Percentiles rank a stretch among this genome's conserved stretches.
Conservation (phyloP, 192 early-diverging fungal genomes). For the Coemansia sp. region DNA sequence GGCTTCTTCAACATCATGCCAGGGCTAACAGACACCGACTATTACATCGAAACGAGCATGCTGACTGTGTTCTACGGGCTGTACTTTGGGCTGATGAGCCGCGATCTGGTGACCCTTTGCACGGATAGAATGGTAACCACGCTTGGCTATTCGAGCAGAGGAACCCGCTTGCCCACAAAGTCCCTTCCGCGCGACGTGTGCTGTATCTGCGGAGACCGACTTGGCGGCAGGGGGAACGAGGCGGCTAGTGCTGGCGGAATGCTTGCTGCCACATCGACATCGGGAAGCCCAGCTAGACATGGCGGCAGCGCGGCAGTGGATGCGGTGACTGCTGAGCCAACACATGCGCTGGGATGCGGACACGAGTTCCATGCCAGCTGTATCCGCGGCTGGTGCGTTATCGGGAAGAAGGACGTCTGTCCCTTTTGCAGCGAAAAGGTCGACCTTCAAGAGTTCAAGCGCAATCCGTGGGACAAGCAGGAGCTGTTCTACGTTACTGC, state of each 20-base stretch:
- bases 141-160: conserved; percentile 35
- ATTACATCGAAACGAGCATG: conserved; percentile 26
- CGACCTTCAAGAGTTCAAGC: conserved; percentile 42
- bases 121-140: conserved; percentile 51
- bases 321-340: conserved; percentile 22
- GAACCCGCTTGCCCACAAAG: conserved; percentile 32
- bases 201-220: conserved; percentile 43
- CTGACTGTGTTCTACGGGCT: conserved; percentile 46
- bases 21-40: conserved; percentile 40
- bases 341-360: conserved; percentile 36
- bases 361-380: conserved; percentile 56
- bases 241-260: not conserved
- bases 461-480: conserved; percentile 55
- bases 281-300: not conserved
- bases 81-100: conserved; percentile 52
- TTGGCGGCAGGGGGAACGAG: conserved; percentile 2
- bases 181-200: conserved; percentile 34
- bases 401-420: conserved; percentile 55
- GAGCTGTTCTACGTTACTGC: conserved; percentile 52
- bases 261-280: conserved; percentile 3
- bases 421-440: conserved; percentile 57
- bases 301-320: not conserved
- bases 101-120: conserved; percentile 50
- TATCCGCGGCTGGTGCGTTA: conserved; percentile 56
- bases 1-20: conserved; percentile 46